These are phyloP conservation scores for Heterobasidion occidentale DNA, from an alignment of 1,284 basidiomycete species.

Conservation along the genomic window DNA sequence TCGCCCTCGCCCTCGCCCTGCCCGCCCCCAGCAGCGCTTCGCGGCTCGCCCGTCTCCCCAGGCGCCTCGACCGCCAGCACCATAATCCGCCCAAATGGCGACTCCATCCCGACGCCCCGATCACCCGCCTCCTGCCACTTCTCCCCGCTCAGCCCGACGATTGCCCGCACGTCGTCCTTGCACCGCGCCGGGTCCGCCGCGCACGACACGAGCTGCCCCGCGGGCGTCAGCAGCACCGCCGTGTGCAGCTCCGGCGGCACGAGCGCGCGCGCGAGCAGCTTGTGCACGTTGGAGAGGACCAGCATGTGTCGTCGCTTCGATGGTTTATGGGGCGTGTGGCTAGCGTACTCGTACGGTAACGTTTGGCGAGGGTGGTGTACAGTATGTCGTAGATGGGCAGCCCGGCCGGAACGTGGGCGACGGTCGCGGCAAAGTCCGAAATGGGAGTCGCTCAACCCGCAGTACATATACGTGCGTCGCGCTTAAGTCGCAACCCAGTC, in stretches of 20 bases:
- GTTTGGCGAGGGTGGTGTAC: no score
- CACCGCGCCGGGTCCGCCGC: constrained; percentile 39
- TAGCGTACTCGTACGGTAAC: no score
- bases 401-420: background rate
- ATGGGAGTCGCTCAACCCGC: background rate
- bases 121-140: constrained; percentile 67
- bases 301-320: constrained; percentile 35
- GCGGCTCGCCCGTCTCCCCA: background rate
- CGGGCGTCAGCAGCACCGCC: constrained; percentile 51
- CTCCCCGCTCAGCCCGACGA: constrained; percentile 63
- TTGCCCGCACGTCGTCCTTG: constrained; percentile 66
- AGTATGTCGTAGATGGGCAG: background rate
- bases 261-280: constrained; percentile 48
- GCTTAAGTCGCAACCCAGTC: background rate
- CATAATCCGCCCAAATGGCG: constrained; percentile 63
- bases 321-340: background rate
- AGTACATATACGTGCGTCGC: background rate
- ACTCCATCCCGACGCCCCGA: constrained; percentile 52
- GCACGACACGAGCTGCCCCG: constrained; percentile 55
- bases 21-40: constrained; percentile 7
- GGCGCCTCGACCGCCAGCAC: constrained; percentile 47
- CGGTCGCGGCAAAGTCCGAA: background rate
- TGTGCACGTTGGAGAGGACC: constrained; percentile 51
- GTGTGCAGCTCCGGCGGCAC: constrained; percentile 49
- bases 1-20: constrained; percentile 25